These are phyloP conservation scores for Rhizodiscina lignyota DNA, from an alignment of 495 filamentous ascomycete species.

Conservation along the genomic window DNA sequence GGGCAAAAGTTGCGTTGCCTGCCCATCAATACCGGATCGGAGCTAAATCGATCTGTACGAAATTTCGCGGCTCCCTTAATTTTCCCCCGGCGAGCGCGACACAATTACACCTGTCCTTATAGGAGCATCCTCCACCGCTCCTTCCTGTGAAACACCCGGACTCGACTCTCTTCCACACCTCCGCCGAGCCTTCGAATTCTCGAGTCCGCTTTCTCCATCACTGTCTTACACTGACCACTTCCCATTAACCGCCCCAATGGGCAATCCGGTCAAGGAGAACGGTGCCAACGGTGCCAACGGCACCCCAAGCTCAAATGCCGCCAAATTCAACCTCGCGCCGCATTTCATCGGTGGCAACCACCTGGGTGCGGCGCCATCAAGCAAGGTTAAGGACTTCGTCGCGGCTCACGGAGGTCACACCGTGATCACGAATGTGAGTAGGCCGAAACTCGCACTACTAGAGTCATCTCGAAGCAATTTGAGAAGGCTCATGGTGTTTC, in stretches of 20 bases:
- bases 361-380: slow-evolving; percentile 57
- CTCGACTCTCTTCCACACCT: background rate
- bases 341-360: slow-evolving; percentile 96
- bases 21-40: no score
- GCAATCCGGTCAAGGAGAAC: slow-evolving; percentile 8
- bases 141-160: no score
- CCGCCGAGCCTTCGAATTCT: background rate
- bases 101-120: no score
- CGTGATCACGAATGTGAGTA: slow-evolving; percentile 83
- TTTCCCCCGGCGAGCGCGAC: no score
- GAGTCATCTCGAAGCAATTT: background rate
- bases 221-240: slow-evolving; percentile 6
- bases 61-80: no score
- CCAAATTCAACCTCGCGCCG: slow-evolving; percentile 62
- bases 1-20: no score
- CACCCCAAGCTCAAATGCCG: slow-evolving; percentile 42
- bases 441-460: background rate
- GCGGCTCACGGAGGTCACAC: slow-evolving; percentile 81
- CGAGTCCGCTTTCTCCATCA: background rate
- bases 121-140: no score
- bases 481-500: no score
- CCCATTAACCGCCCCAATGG: no score
- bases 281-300: slow-evolving; percentile 34
- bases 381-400: slow-evolving; percentile 89
- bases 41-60: no score